phyloP scores from a whole-genome alignment of 768 basidiomycete genomes.

The Serendipita sp. region DNA sequence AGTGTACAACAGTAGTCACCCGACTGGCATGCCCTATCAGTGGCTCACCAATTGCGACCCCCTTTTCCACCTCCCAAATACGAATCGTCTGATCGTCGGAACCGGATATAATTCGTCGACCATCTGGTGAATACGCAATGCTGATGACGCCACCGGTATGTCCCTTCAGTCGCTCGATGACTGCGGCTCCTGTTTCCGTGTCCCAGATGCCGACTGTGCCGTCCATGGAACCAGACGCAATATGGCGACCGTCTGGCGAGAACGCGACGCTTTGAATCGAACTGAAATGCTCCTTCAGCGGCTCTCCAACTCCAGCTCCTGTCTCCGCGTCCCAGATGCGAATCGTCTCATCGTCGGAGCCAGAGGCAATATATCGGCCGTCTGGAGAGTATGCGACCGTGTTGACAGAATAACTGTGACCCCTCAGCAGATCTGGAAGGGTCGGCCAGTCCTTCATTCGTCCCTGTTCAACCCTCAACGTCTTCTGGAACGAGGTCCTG shows the following conservation, averaged over 20 bases:
- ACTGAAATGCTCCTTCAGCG: conserved; percentile 11
- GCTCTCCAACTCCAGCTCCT: conserved; percentile 17
- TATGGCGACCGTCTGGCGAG: no score
- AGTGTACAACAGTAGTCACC: conserved; percentile 6
- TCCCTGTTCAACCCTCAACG: neutral
- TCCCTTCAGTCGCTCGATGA: conserved; percentile 14
- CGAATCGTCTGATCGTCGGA: conserved; percentile 2
- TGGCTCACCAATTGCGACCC: neutral
- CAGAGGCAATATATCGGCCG: conserved; percentile 27
- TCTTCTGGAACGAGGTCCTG: neutral
- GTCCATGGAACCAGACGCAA: conserved; percentile 28
- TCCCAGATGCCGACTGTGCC: conserved; percentile 31
- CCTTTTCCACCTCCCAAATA: neutral
- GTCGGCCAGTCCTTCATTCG: neutral
- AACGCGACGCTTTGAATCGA: conserved; percentile 26
- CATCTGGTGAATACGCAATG: conserved; percentile 10
- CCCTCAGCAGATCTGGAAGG: neutral
- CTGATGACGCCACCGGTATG: conserved; percentile 1
- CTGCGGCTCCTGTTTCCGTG: no score
- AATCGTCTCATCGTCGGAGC: conserved; percentile 29
- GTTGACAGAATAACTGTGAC: neutral
- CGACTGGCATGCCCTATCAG: conserved; percentile 1
- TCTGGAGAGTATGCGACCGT: conserved; percentile 24
- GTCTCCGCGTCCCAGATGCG: conserved; percentile 30
- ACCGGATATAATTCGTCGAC: conserved; percentile 5